These are phyloP conservation scores for Astrothelium subdiscretum DNA, from an alignment of 495 filamentous ascomycete species.

Conservation along the genomic window DNA sequence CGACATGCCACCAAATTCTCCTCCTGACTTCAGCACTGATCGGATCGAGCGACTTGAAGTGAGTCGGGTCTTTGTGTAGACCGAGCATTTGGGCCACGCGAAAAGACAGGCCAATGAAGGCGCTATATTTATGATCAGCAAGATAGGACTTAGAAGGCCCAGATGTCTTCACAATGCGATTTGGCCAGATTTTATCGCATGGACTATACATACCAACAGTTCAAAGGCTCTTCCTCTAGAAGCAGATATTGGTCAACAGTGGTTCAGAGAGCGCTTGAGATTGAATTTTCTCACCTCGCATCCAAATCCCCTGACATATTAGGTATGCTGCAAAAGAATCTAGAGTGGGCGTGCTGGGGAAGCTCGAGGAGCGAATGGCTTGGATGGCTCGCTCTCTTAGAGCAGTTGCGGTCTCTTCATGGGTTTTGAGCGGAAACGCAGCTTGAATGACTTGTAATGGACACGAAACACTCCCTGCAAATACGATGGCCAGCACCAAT, in stretches of 20 bases:
- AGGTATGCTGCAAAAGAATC: conserved; percentile 6
- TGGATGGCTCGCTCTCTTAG: neutral
- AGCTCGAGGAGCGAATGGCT: conserved; percentile 4
- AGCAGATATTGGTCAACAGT: neutral
- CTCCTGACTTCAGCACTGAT: conserved; percentile 11
- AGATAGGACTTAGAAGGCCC: neutral
- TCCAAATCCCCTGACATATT: conserved; percentile 7
- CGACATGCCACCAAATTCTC: conserved; percentile 15
- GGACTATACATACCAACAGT: neutral
- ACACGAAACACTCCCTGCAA: conserved; percentile 5
- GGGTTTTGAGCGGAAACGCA: neutral
- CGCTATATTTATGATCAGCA: neutral
- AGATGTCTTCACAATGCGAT: neutral
- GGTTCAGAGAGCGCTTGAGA: neutral
- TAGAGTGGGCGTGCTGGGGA: conserved; percentile 4
- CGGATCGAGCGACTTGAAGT: conserved; percentile 2
- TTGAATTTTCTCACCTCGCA: neutral
- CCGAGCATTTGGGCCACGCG: conserved; percentile 14
- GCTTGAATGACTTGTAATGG: neutral
- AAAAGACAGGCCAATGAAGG: conserved; percentile 11
- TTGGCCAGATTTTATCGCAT: neutral
- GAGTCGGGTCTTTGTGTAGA: conserved; percentile 12
- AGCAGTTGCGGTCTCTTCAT: conserved; percentile 5
- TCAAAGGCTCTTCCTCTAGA: conserved; percentile 6
- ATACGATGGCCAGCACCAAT: conserved; percentile 2